Evolutionary conservation across 2,329 filamentous ascomycete species (phyloP).

Genomic region (Torrubiellomyces zombiae): DNA sequence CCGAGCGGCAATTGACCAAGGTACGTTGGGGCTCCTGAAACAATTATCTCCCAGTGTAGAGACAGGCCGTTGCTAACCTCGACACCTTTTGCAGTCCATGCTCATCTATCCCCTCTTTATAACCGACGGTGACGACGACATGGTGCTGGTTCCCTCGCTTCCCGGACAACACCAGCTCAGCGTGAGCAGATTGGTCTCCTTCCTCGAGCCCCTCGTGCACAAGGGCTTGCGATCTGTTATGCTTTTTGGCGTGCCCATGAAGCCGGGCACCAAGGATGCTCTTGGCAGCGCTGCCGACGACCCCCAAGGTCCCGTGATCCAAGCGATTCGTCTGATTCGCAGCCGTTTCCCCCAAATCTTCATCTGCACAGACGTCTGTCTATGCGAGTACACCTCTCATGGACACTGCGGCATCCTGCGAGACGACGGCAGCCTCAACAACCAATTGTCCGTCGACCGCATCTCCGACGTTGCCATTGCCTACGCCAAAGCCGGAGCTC

Average conservation of each 20-base stretch:
- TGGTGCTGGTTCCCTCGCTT: slow-evolving; percentile 75
- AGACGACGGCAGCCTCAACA: slow-evolving; percentile 86
- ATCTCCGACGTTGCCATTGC: slow-evolving; percentile 96
- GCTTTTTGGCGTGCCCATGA: slow-evolving; percentile 83
- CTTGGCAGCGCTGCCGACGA: slow-evolving; percentile 87
- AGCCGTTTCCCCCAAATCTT: slow-evolving; percentile 79
- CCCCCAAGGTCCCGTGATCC: slow-evolving; percentile 80
- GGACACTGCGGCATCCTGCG: slow-evolving; percentile 93
- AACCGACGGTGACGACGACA: slow-evolving; percentile 85
- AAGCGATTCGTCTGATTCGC: slow-evolving; percentile 67
- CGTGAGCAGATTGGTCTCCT: slow-evolving; percentile 68
- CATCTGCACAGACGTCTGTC: slow-evolving; percentile 82
- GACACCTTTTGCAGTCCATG: slow-evolving; percentile 53
- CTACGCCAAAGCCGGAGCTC: slow-evolving; percentile 87
- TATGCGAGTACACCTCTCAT: slow-evolving; percentile 97
- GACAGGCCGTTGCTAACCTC: not conserved
- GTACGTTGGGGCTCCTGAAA: slow-evolving; percentile 20
- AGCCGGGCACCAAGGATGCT: slow-evolving; percentile 68
- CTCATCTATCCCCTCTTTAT: slow-evolving; percentile 96
- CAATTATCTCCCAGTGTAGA: too few relatives aligned
- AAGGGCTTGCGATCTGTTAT: slow-evolving; percentile 91
- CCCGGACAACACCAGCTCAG: slow-evolving; percentile 83
- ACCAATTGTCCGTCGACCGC: slow-evolving; percentile 79
- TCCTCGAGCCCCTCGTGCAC: slow-evolving; percentile 69
- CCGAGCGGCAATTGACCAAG: slow-evolving; percentile 73